Percentiles rank a stretch among this genome's conserved stretches.
phyloP scores from a whole-genome alignment of 2,329 filamentous ascomycete genomes.

The Ophiocordyceps camponoti-rufipedis region DNA sequence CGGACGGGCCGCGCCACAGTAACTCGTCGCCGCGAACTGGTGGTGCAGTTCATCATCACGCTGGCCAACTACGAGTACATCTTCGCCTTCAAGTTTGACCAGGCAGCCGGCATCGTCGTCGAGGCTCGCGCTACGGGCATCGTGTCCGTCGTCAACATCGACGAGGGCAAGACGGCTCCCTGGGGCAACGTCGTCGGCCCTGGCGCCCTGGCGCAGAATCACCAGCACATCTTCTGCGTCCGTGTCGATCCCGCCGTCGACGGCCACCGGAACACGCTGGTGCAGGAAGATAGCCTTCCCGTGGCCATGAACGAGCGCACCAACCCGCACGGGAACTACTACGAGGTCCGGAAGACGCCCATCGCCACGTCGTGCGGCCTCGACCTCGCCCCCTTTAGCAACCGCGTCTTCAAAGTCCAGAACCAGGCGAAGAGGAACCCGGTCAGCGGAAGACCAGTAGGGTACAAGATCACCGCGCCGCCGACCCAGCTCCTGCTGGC shows the following conservation, averaged over 20 bases:
- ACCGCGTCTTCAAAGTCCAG: slow-evolving; percentile 31
- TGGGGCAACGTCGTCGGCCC: slow-evolving; percentile 43
- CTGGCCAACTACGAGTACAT: slow-evolving; percentile 43
- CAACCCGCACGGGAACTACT: slow-evolving; percentile 31
- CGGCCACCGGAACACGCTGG: slow-evolving; percentile 36
- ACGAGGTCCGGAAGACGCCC: slow-evolving; percentile 22
- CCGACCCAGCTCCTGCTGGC: slow-evolving; percentile 21
- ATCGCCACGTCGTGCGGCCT: slow-evolving; percentile 26
- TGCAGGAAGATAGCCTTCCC: slow-evolving; percentile 19
- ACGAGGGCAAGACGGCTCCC: slow-evolving; percentile 31
- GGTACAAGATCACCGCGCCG: slow-evolving; percentile 26
- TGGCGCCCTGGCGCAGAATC: slow-evolving; percentile 43
- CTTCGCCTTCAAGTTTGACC: slow-evolving; percentile 28
- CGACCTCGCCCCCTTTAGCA: slow-evolving; percentile 28
- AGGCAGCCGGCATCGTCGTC: slow-evolving; percentile 22
- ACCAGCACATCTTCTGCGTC: slow-evolving; percentile 47
- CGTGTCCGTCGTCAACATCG: slow-evolving; percentile 24
- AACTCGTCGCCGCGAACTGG: slow-evolving; percentile 33
- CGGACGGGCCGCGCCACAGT: slow-evolving; percentile 36
- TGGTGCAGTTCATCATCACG: slow-evolving; percentile 43
- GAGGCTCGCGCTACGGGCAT: slow-evolving; percentile 23
- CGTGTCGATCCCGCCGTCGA: slow-evolving; percentile 46
- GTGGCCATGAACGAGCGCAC: slow-evolving; percentile 21
- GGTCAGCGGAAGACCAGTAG: slow-evolving; percentile 24
- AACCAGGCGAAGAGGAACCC: slow-evolving; percentile 24